These are phyloP conservation scores for Fusarium incarnatum DNA, from an alignment of 2,329 filamentous ascomycete species.

Conservation along the genomic window DNA sequence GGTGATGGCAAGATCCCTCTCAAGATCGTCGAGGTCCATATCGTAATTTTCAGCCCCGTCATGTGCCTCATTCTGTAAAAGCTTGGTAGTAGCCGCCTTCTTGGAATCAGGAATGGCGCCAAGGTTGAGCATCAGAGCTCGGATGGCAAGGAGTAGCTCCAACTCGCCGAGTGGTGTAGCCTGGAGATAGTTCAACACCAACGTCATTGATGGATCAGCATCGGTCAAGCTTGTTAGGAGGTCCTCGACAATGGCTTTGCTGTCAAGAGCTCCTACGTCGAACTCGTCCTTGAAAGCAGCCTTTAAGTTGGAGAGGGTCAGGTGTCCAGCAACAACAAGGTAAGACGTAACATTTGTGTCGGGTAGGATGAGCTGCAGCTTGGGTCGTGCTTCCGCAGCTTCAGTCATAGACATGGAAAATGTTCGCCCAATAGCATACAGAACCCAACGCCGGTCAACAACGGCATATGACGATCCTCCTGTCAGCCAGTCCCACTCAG, in stretches of 20 bases:
- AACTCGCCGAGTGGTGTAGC: constrained; percentile 72
- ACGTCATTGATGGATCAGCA: constrained; percentile 75
- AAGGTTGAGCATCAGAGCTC: constrained; percentile 75
- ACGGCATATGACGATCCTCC: constrained; percentile 61
- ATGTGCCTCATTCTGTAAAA: constrained; percentile 48
- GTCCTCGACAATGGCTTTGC: constrained; percentile 66
- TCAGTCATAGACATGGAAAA: constrained; percentile 64
- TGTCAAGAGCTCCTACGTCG: constrained; percentile 57
- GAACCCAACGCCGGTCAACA: constrained; percentile 73
- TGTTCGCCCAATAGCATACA: constrained; percentile 71
- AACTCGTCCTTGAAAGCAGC: constrained; percentile 66
- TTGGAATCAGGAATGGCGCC: constrained; percentile 64
- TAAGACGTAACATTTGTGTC: constrained; percentile 69
- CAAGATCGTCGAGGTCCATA: constrained; percentile 69
- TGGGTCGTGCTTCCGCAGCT: constrained; percentile 52
- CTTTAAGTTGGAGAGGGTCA: constrained; percentile 69
- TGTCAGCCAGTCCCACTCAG: constrained; percentile 65
- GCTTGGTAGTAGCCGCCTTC: constrained; percentile 49
- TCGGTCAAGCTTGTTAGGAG: constrained; percentile 71
- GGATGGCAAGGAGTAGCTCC: constrained; percentile 75
- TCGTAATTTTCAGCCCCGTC: constrained; percentile 53
- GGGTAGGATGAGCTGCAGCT: constrained; percentile 55
- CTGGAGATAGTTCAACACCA: constrained; percentile 74
- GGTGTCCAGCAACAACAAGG: constrained; percentile 69
- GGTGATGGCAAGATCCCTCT: constrained; percentile 74